These are phyloP conservation scores for Mucor velutinosus DNA, from an alignment of 371 early-diverging fungal species.

Conservation along the genomic window DNA sequence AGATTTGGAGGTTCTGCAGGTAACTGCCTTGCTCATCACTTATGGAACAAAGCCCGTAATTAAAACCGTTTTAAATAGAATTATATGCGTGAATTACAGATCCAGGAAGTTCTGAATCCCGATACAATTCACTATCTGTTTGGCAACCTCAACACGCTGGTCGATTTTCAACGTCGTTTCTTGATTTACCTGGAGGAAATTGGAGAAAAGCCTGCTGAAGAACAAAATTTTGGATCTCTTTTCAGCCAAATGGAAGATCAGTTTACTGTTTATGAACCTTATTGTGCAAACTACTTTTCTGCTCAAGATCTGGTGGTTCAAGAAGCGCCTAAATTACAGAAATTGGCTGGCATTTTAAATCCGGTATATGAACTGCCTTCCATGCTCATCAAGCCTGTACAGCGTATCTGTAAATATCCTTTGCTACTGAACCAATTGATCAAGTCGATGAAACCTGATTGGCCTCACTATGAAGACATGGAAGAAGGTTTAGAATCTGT, in stretches of 20 bases:
- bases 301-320: conserved; percentile 69
- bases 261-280: conserved; percentile 93
- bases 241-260: conserved; percentile 83
- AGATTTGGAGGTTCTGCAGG: conserved; percentile 88
- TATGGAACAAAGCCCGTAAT: not conserved
- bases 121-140: conserved; percentile 83
- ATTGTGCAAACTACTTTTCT: conserved; percentile 88
- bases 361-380: conserved; percentile 87
- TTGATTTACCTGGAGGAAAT: conserved; percentile 89
- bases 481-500: conserved; percentile 77
- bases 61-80: conserved; percentile 27
- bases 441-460: conserved; percentile 72
- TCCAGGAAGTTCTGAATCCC: conserved; percentile 66
- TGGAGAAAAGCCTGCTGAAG: conserved; percentile 68
- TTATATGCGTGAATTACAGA: conserved; percentile 63
- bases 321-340: conserved; percentile 56
- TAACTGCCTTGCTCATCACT: conserved; percentile 9
- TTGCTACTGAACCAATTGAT: conserved; percentile 85
- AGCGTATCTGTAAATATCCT: conserved; percentile 97
- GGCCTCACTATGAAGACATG: conserved; percentile 78
- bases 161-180: conserved; percentile 96
- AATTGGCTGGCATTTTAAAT: conserved; percentile 74
- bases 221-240: conserved; percentile 86
- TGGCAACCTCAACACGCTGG: conserved; percentile 88
- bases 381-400: conserved; percentile 94